These are phyloP conservation scores for Schizopora paradoxa DNA, from an alignment of 1,284 basidiomycete genomes.

Conservation along the genomic window DNA sequence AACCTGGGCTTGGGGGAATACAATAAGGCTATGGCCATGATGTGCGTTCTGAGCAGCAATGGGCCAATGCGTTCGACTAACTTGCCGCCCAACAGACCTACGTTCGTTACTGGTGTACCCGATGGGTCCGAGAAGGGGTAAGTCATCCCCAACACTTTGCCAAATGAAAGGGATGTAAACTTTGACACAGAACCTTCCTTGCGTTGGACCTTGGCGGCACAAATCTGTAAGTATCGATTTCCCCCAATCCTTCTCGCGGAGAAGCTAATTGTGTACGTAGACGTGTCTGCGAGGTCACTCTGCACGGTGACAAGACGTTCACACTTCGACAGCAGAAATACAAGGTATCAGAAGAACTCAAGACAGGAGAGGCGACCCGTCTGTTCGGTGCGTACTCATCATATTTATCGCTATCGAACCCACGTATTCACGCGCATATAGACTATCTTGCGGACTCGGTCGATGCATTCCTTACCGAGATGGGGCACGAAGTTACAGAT, in stretches of 20 bases:
- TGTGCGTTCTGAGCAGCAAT: conserved; percentile 41
- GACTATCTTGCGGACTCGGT: conserved; percentile 97
- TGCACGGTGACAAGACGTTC: conserved; percentile 89
- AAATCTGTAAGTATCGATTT: conserved; percentile 65
- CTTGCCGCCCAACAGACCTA: conserved; percentile 49
- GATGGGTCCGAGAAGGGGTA: conserved; percentile 89
- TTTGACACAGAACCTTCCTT: conserved; percentile 71
- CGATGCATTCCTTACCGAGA: conserved; percentile 82
- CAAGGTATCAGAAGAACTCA: conserved; percentile 84
- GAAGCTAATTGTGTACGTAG: conserved; percentile 34
- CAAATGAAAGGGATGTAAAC: neutral
- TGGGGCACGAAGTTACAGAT: conserved; percentile 23
- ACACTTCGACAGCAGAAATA: conserved; percentile 90
- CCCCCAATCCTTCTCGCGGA: conserved; percentile 6
- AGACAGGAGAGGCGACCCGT: conserved; percentile 79
- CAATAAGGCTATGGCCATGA: conserved; percentile 84
- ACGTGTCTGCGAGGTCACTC: conserved; percentile 88
- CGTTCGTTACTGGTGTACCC: conserved; percentile 87
- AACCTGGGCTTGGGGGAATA: conserved; percentile 65
- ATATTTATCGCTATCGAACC: neutral
- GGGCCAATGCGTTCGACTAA: conserved; percentile 1
- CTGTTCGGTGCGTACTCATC: conserved; percentile 65
- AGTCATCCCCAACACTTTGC: conserved; percentile 29
- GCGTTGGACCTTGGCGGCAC: conserved; percentile 94
- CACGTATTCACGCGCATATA: conserved; percentile 28